Conservation (phyloP, 1,139 yeast species). For the Williopsis jadinii region DNA sequence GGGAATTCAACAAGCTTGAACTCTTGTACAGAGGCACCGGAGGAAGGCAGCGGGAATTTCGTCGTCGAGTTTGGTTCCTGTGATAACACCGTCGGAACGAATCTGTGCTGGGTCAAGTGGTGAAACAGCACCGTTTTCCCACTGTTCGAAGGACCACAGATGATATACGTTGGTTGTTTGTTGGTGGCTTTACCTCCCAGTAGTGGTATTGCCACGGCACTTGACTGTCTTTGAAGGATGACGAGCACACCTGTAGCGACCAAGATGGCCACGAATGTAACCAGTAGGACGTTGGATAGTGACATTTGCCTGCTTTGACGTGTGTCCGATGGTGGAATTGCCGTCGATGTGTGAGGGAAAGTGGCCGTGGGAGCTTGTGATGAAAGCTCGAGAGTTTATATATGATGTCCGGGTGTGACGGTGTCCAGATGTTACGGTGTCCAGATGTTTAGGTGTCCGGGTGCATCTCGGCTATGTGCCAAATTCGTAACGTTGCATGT, state of each 20-base stretch:
- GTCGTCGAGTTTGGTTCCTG: slow-evolving; percentile 35
- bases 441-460: too few species aligned
- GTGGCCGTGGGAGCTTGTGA: too few species aligned
- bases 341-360: too few species aligned
- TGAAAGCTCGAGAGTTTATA: too few species aligned
- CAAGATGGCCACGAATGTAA: slow-evolving; percentile 20
- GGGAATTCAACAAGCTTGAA: slow-evolving; percentile 71
- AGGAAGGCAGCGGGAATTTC: slow-evolving; percentile 30
- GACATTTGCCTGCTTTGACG: too few species aligned
- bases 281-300: slow-evolving; percentile 1
- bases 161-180: slow-evolving; percentile 51
- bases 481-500: too few species aligned
- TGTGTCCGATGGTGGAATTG: too few species aligned
- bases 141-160: slow-evolving; percentile 63
- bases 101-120: slow-evolving; percentile 19
- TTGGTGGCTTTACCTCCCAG: slow-evolving; percentile 18
- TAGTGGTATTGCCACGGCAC: slow-evolving; percentile 16
- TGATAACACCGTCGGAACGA: slow-evolving; percentile 37
- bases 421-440: too few species aligned
- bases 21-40: slow-evolving; percentile 19
- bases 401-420: too few species aligned
- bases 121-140: slow-evolving; percentile 72
- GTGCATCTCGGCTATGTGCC: too few species aligned
- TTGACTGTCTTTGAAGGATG: slow-evolving; percentile 19
- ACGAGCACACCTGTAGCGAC: slow-evolving; percentile 18